Conservation (phyloP, 2,329 filamentous ascomycete genomes). For the Leptosphaerulina australis region DNA sequence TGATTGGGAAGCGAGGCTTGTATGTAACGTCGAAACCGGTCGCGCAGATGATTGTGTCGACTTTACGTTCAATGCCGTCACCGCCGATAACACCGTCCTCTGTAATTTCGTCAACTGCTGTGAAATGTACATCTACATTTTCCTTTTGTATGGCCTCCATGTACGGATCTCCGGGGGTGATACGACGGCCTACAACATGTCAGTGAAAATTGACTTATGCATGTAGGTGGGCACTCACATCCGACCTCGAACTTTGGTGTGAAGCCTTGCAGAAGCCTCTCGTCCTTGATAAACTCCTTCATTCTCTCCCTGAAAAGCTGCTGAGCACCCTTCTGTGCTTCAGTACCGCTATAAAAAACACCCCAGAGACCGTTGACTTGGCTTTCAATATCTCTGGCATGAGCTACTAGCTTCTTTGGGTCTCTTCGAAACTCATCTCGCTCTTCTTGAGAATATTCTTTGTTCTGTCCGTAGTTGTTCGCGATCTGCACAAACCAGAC, state of each 20-base stretch:
- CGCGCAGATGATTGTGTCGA: constrained; percentile 54
- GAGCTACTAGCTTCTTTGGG: constrained; percentile 50
- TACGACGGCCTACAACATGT: constrained; percentile 41
- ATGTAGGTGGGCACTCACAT: constrained; percentile 34
- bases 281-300: constrained; percentile 59
- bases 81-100: constrained; percentile 54
- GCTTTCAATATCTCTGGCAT: constrained; percentile 55
- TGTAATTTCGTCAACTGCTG: constrained; percentile 53
- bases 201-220: background rate
- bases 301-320: constrained; percentile 52
- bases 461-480: constrained; percentile 54
- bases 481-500: constrained; percentile 56
- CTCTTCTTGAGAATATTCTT: constrained; percentile 53
- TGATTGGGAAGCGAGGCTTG: constrained; percentile 51
- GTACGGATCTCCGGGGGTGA: constrained; percentile 59
- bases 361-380: constrained; percentile 57
- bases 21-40: constrained; percentile 56
- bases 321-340: constrained; percentile 50
- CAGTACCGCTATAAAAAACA: constrained; percentile 52
- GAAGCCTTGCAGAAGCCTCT: constrained; percentile 56
- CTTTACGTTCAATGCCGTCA: constrained; percentile 51
- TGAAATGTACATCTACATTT: constrained; percentile 60
- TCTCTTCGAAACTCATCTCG: constrained; percentile 52
- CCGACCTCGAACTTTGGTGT: constrained; percentile 55
- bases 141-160: constrained; percentile 58